A percentile compares a stretch with the other conserved stretches of the same genome.
These are phyloP conservation scores for Fragaria iinumae DNA, from an alignment of 306 rosid genomes.

Conservation along the genomic window DNA sequence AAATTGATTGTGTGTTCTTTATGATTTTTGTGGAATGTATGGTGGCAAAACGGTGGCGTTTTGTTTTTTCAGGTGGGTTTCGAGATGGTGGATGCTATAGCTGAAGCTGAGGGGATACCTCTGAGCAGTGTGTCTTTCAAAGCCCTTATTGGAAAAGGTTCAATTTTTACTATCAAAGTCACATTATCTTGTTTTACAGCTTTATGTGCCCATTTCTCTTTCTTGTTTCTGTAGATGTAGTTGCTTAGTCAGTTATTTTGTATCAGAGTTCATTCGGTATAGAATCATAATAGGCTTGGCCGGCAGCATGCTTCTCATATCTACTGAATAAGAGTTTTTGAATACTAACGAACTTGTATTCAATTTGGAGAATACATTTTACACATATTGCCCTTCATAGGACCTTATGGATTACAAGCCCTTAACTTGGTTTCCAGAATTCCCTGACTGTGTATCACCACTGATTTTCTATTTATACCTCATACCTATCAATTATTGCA, in stretches of 20 bases:
- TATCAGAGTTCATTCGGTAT: not conserved
- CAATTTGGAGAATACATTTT: not conserved
- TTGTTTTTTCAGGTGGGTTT: slow-evolving; percentile 70
- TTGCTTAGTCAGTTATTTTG: not conserved
- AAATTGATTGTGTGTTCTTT: not conserved
- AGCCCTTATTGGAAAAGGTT: slow-evolving; percentile 85
- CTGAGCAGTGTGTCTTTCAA: slow-evolving; percentile 68
- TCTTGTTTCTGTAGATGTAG: not conserved
- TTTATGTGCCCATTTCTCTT: not conserved
- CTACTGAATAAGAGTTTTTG: not conserved
- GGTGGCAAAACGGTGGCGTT: not conserved
- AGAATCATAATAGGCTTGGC: not conserved
- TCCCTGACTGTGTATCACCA: not conserved
- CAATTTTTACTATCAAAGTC: not conserved
- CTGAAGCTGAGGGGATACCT: slow-evolving; percentile 85
- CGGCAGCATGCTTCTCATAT: not conserved
- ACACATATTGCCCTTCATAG: not conserved
- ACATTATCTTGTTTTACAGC: not conserved
- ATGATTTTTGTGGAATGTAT: not conserved
- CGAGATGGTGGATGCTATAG: slow-evolving; percentile 87
- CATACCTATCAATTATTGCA: not conserved
- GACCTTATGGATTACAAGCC: not conserved
- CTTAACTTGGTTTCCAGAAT: not conserved
- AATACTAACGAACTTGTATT: not conserved
- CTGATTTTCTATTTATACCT: not conserved